phyloP scores from a whole-genome alignment of 176 grass and related monocot species.

The Cymbopogon citratus region DNA sequence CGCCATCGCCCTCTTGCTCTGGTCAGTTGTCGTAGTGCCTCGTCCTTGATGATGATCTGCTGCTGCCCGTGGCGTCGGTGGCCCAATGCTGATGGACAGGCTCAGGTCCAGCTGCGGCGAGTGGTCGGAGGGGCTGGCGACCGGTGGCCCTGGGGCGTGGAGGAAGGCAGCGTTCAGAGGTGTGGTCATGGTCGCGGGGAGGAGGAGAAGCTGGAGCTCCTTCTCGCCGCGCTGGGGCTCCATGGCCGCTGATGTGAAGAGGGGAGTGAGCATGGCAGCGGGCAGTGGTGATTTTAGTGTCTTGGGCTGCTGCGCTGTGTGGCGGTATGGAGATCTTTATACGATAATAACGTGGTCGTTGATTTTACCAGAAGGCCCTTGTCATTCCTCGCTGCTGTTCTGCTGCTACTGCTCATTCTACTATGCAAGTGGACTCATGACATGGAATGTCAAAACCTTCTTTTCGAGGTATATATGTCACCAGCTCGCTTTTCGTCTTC shows the following conservation, averaged over 20 bases:
- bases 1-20: not conserved
- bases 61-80: not conserved
- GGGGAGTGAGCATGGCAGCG: constrained; percentile 15
- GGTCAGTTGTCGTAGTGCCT: not conserved
- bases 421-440: no score
- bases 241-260: constrained; percentile 45
- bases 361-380: constrained; percentile 22
- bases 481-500: no score
- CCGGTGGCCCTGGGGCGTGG: not conserved
- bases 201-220: constrained; percentile 53
- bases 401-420: not conserved
- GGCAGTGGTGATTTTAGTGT: not conserved
- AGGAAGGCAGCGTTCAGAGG: not conserved
- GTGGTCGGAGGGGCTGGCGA: constrained; percentile 3
- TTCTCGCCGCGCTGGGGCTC: constrained; percentile 36
- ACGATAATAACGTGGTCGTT: not conserved
- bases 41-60: not conserved
- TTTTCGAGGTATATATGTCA: no score
- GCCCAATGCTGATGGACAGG: constrained; percentile 56
- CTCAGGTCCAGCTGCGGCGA: constrained; percentile 60
- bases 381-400: not conserved
- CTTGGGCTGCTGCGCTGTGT: not conserved
- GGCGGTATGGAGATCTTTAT: not conserved
- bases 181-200: constrained; percentile 26
- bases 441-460: no score